phyloP scores from a whole-genome alignment of 768 basidiomycete species.

The Suillus brevipes region DNA sequence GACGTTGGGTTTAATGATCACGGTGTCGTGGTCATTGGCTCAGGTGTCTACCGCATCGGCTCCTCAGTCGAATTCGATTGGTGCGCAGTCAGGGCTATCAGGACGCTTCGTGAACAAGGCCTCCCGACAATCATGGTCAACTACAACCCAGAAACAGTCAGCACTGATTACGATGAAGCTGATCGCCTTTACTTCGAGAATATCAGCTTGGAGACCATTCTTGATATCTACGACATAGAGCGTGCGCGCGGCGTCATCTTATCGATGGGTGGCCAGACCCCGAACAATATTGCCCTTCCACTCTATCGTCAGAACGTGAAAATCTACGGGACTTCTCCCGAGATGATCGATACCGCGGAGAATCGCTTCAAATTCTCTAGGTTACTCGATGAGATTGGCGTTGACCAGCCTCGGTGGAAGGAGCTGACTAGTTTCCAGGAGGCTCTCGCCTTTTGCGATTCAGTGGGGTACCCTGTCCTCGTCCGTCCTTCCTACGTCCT shows the following conservation, averaged over 20 bases:
- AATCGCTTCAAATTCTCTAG: slow-evolving; percentile 99
- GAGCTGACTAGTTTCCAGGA: slow-evolving; percentile 91
- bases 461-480: slow-evolving; percentile 93
- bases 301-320: slow-evolving; percentile 97
- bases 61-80: slow-evolving; percentile 99
- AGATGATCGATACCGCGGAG: slow-evolving; percentile 99
- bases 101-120: slow-evolving; percentile 93
- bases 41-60: slow-evolving; percentile 97
- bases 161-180: slow-evolving; percentile 98
- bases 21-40: slow-evolving; percentile 96
- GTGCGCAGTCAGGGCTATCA: slow-evolving; percentile 97
- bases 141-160: slow-evolving; percentile 99
- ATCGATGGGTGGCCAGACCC: slow-evolving; percentile 98
- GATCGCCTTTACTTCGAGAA: slow-evolving; percentile 99
- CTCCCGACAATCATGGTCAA: slow-evolving; percentile 98
- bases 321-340: slow-evolving; percentile 97
- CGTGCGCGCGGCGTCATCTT: slow-evolving; percentile 88
- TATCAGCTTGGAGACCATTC: slow-evolving; percentile 92
- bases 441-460: slow-evolving; percentile 85
- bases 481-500: slow-evolving; percentile 98
- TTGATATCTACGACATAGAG: slow-evolving; percentile 96
- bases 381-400: slow-evolving; percentile 94
- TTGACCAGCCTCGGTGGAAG: slow-evolving; percentile 98
- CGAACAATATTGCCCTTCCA: slow-evolving; percentile 97
- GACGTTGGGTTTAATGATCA: slow-evolving; percentile 87